Evolutionary conservation across 2,329 filamentous ascomycete species (phyloP), one percentile per base, ranked within the genome.

Genomic region (Annulohypoxylon truncatum): DNA sequence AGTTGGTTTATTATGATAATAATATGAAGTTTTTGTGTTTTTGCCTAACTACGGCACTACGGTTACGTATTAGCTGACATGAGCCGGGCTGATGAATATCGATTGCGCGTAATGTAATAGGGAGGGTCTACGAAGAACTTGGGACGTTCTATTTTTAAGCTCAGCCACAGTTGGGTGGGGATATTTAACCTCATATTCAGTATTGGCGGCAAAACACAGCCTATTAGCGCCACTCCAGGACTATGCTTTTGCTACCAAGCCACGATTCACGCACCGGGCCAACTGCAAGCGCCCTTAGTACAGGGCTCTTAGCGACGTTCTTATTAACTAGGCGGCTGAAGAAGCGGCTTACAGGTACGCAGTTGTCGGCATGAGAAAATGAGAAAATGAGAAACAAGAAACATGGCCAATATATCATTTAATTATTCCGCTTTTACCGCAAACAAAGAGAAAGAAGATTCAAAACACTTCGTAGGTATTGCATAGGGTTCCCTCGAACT

Each of bases 101-200:
- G 64, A 62, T 63, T 65, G 62, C 66, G 66, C 50, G 66, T 68
- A 68, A 54, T 56, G 50, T 55, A 38, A 56, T 52, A 56, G 31
- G 46, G 50, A 54, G 50, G 50, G 42, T 40, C 31, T 40, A 35
- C 20, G 55, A 10, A 15, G n/a, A 24, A 12, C 47, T 33, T 13
- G 29, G 26, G 18, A 9, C 3, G 42, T 66, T 56, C 62, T 68
- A 66, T 68, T 68, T 61, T 65, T 59, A 66, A 50, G 62, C 66
- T 68, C 62, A 66, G 66, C 66, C 66, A 68, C 66, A 68, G 52
- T 15, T 59, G 26, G 28, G 40, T 44, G 54, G 59, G 48, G 53
- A 13, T 20, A n/a, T 35, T 46, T 29, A 5, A n/a, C 20, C 20
- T 54, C 47, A 44, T 57, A 9, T 52, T 38, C 18, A 35, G 44